A percentile compares a stretch with the other conserved stretches of the same genome.
These are phyloP conservation scores for Helotiales sp. DNA, from an alignment of 2,329 filamentous ascomycete genomes.

Conservation along the genomic window DNA sequence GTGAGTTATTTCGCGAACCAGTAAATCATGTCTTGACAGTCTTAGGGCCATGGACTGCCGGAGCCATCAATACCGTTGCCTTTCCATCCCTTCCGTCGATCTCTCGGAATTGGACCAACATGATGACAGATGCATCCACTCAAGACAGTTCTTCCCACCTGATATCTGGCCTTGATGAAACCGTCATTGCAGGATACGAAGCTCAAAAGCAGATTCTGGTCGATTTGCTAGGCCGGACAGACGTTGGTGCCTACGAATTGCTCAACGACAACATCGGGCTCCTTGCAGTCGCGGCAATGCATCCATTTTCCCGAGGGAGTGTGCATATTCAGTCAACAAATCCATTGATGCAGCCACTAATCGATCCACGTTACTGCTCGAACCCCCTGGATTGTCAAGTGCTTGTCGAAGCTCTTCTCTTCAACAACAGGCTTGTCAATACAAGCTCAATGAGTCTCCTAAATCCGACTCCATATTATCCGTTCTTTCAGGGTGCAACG, in stretches of 20 bases:
- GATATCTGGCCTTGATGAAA: conserved; percentile 21
- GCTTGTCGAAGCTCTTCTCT: conserved; percentile 26
- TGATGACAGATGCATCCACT: conserved; percentile 20
- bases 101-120: conserved; percentile 22
- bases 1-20: background rate
- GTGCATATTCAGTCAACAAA: conserved; percentile 52
- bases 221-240: conserved; percentile 15
- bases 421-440: conserved; percentile 27
- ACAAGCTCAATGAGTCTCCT: conserved; percentile 25
- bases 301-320: conserved; percentile 55
- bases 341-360: conserved; percentile 42
- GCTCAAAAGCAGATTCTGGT: conserved; percentile 25
- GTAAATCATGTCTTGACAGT: background rate
- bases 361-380: conserved; percentile 41
- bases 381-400: conserved; percentile 29
- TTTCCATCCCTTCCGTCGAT: conserved; percentile 27
- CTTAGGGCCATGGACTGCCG: conserved; percentile 29
- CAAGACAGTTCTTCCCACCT: conserved; percentile 22
- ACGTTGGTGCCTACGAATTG: conserved; percentile 29
- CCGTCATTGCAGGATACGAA: conserved; percentile 25
- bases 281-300: conserved; percentile 41
- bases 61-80: conserved; percentile 31
- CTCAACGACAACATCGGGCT: conserved; percentile 27
- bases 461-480: conserved; percentile 24
- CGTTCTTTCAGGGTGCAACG: conserved; percentile 23